Evolutionary conservation across 2,329 filamentous ascomycete species (phyloP).

Genomic region (Talaromyces pinophilus): DNA sequence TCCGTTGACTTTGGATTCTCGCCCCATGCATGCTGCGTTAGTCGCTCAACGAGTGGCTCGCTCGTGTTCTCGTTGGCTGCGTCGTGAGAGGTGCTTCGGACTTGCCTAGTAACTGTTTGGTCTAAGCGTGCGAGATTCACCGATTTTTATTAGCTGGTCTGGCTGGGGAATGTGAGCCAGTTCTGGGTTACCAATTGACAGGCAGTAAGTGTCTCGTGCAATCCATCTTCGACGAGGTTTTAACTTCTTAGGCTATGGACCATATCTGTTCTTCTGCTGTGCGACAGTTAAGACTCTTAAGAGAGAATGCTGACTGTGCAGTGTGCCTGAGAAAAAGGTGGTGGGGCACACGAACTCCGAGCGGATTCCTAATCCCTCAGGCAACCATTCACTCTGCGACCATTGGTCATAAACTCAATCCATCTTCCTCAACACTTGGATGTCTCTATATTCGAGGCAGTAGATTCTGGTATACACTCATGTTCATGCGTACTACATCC

Average conservation of each 20-base stretch:
- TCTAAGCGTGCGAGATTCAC: background rate
- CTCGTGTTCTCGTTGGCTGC: background rate
- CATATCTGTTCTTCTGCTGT: background rate
- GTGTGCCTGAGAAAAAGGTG: background rate
- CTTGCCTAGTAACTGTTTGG: background rate
- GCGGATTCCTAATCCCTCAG: background rate
- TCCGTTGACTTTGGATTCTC: background rate
- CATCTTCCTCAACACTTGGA: background rate
- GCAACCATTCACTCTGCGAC: background rate
- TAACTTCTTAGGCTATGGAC: too few relatives aligned
- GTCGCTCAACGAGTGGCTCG: background rate
- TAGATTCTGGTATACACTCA: background rate
- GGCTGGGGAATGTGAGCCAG: background rate
- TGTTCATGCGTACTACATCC: background rate
- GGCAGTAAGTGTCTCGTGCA: background rate
- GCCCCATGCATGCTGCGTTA: constrained; percentile 3
- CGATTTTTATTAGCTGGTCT: background rate
- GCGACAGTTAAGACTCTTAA: background rate
- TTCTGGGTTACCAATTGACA: background rate
- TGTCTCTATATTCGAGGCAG: too few relatives aligned
- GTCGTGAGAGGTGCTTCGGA: background rate
- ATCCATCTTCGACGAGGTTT: background rate
- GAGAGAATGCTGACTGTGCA: background rate
- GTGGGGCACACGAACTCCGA: background rate
- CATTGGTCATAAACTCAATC: background rate